These are phyloP conservation scores for Rhytidhysteron rufulum DNA, from an alignment of 2,329 filamentous ascomycete genomes.

Conservation along the genomic window DNA sequence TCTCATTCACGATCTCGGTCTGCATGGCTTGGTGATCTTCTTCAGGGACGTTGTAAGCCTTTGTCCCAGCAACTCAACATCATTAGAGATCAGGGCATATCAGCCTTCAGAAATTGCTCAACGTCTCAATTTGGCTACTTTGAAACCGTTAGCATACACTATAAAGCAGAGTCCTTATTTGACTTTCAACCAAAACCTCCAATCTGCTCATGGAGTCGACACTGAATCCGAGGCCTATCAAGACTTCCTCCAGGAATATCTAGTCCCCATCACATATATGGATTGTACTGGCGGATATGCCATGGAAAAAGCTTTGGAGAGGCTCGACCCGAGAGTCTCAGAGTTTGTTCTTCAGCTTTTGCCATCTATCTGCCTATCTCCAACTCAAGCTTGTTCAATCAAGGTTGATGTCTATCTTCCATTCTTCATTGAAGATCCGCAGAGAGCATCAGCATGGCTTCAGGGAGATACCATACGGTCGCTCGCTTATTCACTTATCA, in stretches of 20 bases:
- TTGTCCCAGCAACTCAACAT: constrained; percentile 30
- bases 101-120: constrained; percentile 43
- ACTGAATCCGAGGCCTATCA: constrained; percentile 16
- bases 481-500: constrained; percentile 37
- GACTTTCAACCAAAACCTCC: constrained; percentile 23
- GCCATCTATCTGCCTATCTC: constrained; percentile 5
- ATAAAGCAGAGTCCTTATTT: constrained; percentile 30
- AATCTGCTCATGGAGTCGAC: constrained; percentile 19
- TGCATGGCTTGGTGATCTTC: constrained; percentile 60
- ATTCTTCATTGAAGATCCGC: constrained; percentile 51
- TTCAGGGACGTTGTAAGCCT: constrained; percentile 58
- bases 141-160: constrained; percentile 40
- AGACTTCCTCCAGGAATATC: constrained; percentile 19
- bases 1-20: constrained; percentile 67
- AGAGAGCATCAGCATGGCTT: constrained; percentile 41
- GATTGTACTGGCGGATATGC: neutral
- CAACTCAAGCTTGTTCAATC: constrained; percentile 4
- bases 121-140: constrained; percentile 40
- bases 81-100: constrained; percentile 25
- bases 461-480: constrained; percentile 33
- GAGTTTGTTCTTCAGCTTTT: constrained; percentile 26
- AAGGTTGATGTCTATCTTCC: constrained; percentile 57
- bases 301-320: constrained; percentile 11
- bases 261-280: neutral
- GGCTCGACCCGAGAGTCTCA: constrained; percentile 29